Evolutionary conservation across 257 asterid species (phyloP).

Genomic region (Galeopsis tetrahit): DNA sequence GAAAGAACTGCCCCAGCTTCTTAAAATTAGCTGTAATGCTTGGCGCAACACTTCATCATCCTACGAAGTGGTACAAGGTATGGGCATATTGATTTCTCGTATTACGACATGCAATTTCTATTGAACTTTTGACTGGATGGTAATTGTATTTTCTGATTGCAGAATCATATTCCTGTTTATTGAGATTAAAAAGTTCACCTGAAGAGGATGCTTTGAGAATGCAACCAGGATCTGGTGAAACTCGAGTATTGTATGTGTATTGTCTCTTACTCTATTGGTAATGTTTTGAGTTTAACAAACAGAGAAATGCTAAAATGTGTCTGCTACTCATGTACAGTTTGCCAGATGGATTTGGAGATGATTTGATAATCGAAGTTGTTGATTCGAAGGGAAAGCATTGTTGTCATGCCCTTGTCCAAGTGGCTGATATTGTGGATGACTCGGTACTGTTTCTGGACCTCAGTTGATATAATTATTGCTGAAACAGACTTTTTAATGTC

Average conservation of each 20-base stretch:
- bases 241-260: conserved; percentile 78
- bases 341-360: conserved; percentile 95
- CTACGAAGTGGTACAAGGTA: conserved; percentile 86
- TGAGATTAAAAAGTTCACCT: conserved; percentile 84
- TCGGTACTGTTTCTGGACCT: conserved; percentile 54
- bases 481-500: conserved; percentile 17
- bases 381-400: conserved; percentile 84
- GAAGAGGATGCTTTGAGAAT: conserved; percentile 83
- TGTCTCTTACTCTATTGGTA: conserved; percentile 9
- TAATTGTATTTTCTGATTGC: conserved; percentile 29
- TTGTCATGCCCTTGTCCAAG: conserved; percentile 85
- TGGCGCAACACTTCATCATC: conserved; percentile 71
- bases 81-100: not conserved
- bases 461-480: conserved; percentile 1
- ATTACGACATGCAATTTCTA: conserved; percentile 2
- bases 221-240: conserved; percentile 98
- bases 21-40: conserved; percentile 74
- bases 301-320: conserved; percentile 18
- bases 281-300: conserved; percentile 17
- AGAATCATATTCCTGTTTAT: conserved; percentile 83
- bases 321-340: conserved; percentile 51
- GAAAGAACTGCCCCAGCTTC: conserved; percentile 74
- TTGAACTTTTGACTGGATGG: conserved; percentile 9
- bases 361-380: conserved; percentile 72
- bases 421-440: conserved; percentile 92